Base-by-base conservation (phyloP, 306 rosid species). In the Cucurbita pepo region DNA sequence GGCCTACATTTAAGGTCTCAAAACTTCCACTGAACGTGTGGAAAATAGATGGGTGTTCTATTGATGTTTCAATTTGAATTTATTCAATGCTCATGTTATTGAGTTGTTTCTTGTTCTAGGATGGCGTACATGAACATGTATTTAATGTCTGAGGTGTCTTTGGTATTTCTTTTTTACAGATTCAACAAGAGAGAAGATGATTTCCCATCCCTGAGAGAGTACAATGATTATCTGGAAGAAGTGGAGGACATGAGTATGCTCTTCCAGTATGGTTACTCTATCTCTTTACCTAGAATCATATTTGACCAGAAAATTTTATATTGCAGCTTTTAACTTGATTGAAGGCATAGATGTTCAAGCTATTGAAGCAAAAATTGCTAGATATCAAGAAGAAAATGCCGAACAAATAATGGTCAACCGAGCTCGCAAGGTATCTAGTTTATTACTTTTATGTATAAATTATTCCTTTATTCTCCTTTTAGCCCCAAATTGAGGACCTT, bases 141-240 rank as follows among this genome's bases (percentile, higher is more conserved):
- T 21, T 64, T 18, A 43, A 19, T 10, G 12, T 43, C 19, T 45
- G 19, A n/a, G 19, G 30, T 65, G 38, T 44, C 25, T 9, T 19
- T 12, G 53, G 38, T 65, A 11, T 53, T 53, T 5, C 22, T 5
- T 13, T 56, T 69, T 74, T 77, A 8, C 78, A 93, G 97, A 88
- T 90, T 86, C 71, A 90, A 93, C 82, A 93, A 88, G 81, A 81
- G 91, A 76, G 97, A 93, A 80, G 97, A 93, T 4, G 98, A 87
- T 76, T 88, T 93, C 80, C 77, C 96, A 14, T 83, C 90, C 36
- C 73, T 90, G 81, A 93, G 22, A 82, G 98, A 90, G 60, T 93
- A 93, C 85, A 93, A 87, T 79, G 96, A 93, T 81, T 93, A 88
- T 76, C 77, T 88, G 89, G 98, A 93, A 84, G 98, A 93, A 86